Percentiles rank a stretch among this genome's conserved stretches.
These are phyloP conservation scores for Chalciporus sphaerocephalus DNA, from an alignment of 768 basidiomycete genomes.

Conservation along the genomic window DNA sequence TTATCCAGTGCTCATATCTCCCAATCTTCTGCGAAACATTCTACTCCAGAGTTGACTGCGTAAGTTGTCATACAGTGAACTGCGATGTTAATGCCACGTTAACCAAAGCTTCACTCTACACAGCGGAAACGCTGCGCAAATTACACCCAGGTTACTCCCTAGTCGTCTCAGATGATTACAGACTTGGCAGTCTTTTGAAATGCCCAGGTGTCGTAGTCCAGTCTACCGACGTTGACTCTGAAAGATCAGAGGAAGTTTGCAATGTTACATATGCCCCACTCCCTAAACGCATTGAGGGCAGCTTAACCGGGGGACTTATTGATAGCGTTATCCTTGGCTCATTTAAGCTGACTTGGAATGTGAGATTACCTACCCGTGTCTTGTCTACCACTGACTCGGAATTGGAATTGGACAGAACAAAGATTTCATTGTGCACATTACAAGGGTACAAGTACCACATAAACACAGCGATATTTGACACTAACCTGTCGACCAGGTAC, in stretches of 20 bases:
- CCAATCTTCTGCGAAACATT: slow-evolving; percentile 45
- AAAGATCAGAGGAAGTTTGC: slow-evolving; percentile 45
- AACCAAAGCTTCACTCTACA: slow-evolving; percentile 5
- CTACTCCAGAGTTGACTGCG: slow-evolving; percentile 44
- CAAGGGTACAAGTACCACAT: slow-evolving; percentile 38
- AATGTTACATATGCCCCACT: slow-evolving; percentile 47
- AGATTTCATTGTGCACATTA: slow-evolving; percentile 52
- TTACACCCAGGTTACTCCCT: slow-evolving; percentile 62
- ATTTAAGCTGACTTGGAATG: slow-evolving; percentile 57
- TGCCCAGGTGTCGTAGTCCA: slow-evolving; percentile 48
- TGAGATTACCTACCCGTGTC: slow-evolving; percentile 25
- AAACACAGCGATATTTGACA: background rate
- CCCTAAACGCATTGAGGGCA: slow-evolving; percentile 35
- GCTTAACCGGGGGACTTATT: slow-evolving; percentile 48
- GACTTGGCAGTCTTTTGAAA: slow-evolving; percentile 43
- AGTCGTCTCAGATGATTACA: slow-evolving; percentile 46
- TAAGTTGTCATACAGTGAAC: slow-evolving; percentile 24
- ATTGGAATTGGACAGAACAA: slow-evolving; percentile 36
- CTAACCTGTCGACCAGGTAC: slow-evolving; percentile 28
- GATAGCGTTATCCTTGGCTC: slow-evolving; percentile 51
- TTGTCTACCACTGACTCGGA: slow-evolving; percentile 4
- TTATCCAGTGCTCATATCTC: slow-evolving; percentile 4
- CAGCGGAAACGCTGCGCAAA: slow-evolving; percentile 48
- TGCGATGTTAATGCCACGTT: slow-evolving; percentile 8
- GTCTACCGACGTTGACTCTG: slow-evolving; percentile 45